These are phyloP conservation scores for Trichoderma asperelloides DNA, from an alignment of 495 filamentous ascomycete genomes.

Conservation along the genomic window DNA sequence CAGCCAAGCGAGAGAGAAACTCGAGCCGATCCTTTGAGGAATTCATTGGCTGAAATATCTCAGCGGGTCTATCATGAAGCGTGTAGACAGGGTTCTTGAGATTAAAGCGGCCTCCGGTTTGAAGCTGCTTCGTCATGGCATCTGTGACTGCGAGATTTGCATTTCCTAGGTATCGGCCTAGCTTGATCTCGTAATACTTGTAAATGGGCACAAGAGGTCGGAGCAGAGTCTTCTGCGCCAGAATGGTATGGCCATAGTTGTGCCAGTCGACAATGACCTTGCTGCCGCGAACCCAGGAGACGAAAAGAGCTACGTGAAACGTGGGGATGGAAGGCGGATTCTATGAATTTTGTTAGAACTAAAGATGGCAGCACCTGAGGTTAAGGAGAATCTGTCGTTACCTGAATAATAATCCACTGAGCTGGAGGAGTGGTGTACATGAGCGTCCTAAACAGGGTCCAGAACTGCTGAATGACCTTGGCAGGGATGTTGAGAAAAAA, in stretches of 20 bases:
- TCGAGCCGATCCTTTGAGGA: slow-evolving; percentile 34
- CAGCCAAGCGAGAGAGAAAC: slow-evolving; percentile 54
- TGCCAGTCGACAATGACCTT: slow-evolving; percentile 93
- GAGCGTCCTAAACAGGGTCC: slow-evolving; percentile 57
- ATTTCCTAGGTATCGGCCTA: slow-evolving; percentile 54
- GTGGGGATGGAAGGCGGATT: slow-evolving; percentile 96
- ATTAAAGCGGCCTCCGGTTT: slow-evolving; percentile 45
- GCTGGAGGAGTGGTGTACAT: slow-evolving; percentile 62
- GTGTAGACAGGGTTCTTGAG: slow-evolving; percentile 56
- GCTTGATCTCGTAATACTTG: slow-evolving; percentile 62
- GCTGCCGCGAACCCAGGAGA: slow-evolving; percentile 71
- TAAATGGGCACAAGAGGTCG: slow-evolving; percentile 65
- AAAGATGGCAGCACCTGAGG: slow-evolving; percentile 14
- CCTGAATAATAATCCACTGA: slow-evolving; percentile 75
- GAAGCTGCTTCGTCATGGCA: slow-evolving; percentile 73
- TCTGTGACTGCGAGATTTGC: slow-evolving; percentile 80
- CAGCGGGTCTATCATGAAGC: slow-evolving; percentile 81
- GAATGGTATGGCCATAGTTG: slow-evolving; percentile 96
- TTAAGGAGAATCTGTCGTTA: slow-evolving; percentile 16
- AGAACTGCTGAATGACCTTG: slow-evolving; percentile 79
- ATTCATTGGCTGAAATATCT: slow-evolving; percentile 65
- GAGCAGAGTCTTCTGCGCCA: slow-evolving; percentile 56
- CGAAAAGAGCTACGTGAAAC: slow-evolving; percentile 59
- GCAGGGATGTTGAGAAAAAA: slow-evolving; percentile 75
- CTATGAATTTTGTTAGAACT: slow-evolving; percentile 27